These are phyloP conservation scores for Hypoxylon fragiforme DNA, from an alignment of 495 filamentous ascomycete species.

Conservation along the genomic window DNA sequence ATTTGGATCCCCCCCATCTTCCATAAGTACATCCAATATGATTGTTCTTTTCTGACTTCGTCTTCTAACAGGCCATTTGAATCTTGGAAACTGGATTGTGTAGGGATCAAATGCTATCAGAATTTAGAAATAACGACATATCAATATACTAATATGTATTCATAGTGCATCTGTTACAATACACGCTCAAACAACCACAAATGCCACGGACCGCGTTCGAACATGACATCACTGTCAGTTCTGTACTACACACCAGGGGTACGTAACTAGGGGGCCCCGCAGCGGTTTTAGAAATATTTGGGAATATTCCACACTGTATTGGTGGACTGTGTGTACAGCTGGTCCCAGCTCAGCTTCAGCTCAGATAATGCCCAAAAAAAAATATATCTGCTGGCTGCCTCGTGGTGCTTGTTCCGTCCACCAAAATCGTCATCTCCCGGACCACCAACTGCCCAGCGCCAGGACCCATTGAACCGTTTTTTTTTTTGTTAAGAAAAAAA, in stretches of 20 bases:
- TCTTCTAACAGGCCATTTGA: too few species aligned
- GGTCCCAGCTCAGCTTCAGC: constrained; percentile 29
- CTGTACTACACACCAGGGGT: constrained; percentile 18
- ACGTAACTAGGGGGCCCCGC: constrained; percentile 15
- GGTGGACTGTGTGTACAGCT: constrained; percentile 16
- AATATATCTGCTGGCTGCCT: constrained; percentile 2
- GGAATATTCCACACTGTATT: constrained; percentile 15
- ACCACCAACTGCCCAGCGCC: constrained; percentile 9
- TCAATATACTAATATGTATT: too few species aligned
- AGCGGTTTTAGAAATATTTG: constrained; percentile 19
- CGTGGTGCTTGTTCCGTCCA: background rate
- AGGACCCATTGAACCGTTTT: constrained; percentile 24
- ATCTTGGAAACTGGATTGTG: too few species aligned
- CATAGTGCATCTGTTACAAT: background rate
- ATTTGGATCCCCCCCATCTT: too few species aligned
- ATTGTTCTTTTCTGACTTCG: too few species aligned
- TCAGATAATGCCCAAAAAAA: background rate
- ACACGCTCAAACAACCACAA: background rate
- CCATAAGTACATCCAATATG: too few species aligned
- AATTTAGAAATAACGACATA: too few species aligned
- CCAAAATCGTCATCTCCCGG: constrained; percentile 29
- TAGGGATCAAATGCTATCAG: too few species aligned
- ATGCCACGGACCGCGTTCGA: constrained; percentile 3
- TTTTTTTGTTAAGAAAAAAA: too few species aligned
- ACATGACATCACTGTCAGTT: constrained; percentile 23